These are phyloP conservation scores for Phytophthora melonis DNA, from an alignment of 352 stramenopile genomes.

Conservation along the genomic window DNA sequence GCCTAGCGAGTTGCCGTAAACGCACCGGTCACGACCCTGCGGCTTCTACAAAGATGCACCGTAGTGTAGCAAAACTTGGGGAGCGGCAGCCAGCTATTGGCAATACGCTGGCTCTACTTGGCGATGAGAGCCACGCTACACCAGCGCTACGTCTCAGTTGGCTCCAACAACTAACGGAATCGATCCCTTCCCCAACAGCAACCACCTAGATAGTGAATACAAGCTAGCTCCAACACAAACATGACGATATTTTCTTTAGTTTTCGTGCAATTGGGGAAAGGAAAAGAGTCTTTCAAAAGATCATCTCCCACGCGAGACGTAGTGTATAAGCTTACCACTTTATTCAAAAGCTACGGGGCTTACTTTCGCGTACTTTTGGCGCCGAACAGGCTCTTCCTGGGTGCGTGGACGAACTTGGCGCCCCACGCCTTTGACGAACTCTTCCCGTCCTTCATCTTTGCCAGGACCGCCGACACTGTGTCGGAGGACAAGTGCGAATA, in stretches of 20 bases:
- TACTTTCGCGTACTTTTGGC: conserved; percentile 69
- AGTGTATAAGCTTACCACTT: no score
- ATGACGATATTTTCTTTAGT: no score
- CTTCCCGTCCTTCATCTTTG: conserved; percentile 82
- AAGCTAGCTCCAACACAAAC: no score
- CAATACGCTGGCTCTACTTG: conserved; percentile 41
- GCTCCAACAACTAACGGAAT: conserved; percentile 24
- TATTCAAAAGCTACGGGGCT: conserved; percentile 9
- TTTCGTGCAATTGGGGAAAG: no score
- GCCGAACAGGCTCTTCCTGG: conserved; percentile 67
- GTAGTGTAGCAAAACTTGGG: conserved; percentile 40
- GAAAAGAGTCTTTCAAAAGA: no score
- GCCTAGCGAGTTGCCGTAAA: conserved; percentile 7
- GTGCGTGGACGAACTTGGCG: conserved; percentile 40
- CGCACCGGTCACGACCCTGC: conserved; percentile 5
- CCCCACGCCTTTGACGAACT: conserved; percentile 61
- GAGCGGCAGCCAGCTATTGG: conserved; percentile 43
- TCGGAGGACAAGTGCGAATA: conserved; percentile 76
- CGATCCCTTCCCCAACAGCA: neutral
- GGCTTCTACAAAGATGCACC: conserved; percentile 7
- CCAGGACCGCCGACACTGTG: conserved; percentile 67
- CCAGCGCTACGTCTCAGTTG: neutral
- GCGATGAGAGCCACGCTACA: conserved; percentile 15
- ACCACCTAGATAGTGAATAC: neutral
- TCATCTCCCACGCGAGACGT: no score